A percentile compares a stretch with the other conserved stretches of the same genome.
Conservation (phyloP, 805 yeast species). For the Yamadazyma paraphyllophila region DNA sequence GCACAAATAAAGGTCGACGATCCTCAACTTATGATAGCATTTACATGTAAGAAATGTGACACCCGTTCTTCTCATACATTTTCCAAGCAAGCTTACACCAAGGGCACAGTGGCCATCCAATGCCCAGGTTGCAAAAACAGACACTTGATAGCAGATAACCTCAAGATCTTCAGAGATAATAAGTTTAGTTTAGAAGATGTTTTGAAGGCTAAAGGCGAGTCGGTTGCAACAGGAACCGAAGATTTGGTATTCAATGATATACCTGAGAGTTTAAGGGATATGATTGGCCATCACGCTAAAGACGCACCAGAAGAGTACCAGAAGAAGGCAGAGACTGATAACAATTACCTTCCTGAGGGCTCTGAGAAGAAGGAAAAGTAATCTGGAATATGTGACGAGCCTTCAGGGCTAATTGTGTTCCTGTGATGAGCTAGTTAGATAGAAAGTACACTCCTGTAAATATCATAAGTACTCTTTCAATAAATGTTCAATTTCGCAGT, state of each 20-base stretch:
- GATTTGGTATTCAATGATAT: slow-evolving; percentile 71
- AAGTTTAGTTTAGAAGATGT: slow-evolving; percentile 79
- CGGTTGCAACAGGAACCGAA: slow-evolving; percentile 58
- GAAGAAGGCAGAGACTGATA: slow-evolving; percentile 1
- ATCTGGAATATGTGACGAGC: too few relatives aligned
- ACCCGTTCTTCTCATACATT: slow-evolving; percentile 85
- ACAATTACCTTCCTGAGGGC: slow-evolving; percentile 11
- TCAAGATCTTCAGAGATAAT: slow-evolving; percentile 73
- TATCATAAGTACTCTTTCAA: too few relatives aligned
- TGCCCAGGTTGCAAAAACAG: slow-evolving; percentile 90
- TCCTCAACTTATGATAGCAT: slow-evolving; percentile 82
- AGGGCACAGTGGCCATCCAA: slow-evolving; percentile 83
- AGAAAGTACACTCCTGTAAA: too few relatives aligned
- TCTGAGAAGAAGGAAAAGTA: background rate
- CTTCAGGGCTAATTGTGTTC: too few relatives aligned
- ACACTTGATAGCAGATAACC: slow-evolving; percentile 81
- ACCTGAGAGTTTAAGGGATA: slow-evolving; percentile 50
- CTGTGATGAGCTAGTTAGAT: too few relatives aligned
- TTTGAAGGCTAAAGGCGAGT: slow-evolving; percentile 71
- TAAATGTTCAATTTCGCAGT: too few relatives aligned
- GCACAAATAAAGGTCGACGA: slow-evolving; percentile 54
- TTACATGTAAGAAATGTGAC: slow-evolving; percentile 87
- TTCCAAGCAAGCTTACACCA: slow-evolving; percentile 85
- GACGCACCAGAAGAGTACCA: slow-evolving; percentile 55
- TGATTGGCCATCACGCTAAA: slow-evolving; percentile 65